Evolutionary conservation across 148 eudicot genomes (phyloP).

Genomic region (Chenopodium quinoa): DNA sequence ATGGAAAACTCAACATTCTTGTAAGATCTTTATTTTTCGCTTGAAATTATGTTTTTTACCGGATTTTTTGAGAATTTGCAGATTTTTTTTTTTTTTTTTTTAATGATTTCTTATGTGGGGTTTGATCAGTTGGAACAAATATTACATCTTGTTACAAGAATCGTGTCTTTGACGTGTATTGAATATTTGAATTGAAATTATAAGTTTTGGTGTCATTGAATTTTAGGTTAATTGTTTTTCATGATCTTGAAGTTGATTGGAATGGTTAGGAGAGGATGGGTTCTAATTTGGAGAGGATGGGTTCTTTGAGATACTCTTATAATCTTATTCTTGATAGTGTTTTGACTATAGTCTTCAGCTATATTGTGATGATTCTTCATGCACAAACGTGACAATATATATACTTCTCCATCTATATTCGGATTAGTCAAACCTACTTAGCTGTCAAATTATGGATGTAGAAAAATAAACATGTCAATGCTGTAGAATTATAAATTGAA

Average conservation of each 20-base stretch:
- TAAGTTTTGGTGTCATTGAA: background rate
- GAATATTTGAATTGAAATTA: background rate
- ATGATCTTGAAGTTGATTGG: background rate
- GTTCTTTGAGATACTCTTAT: too few species aligned
- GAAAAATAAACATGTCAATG: too few species aligned
- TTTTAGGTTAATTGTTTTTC: background rate
- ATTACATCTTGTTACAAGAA: background rate
- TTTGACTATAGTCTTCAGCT: too few species aligned
- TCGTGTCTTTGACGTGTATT: background rate
- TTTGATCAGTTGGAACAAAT: background rate
- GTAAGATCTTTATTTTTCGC: slow-evolving; percentile 38
- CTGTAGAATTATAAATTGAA: too few species aligned
- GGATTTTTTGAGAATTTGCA: background rate
- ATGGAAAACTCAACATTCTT: slow-evolving; percentile 83
- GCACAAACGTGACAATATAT: too few species aligned
- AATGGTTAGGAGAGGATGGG: too few species aligned
- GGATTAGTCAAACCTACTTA: too few species aligned
- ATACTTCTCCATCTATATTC: too few species aligned
- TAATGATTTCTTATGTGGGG: background rate
- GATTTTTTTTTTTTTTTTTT: background rate
- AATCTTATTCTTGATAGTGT: too few species aligned
- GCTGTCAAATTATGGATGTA: too few species aligned
- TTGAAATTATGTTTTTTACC: background rate
- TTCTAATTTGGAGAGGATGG: too few species aligned
- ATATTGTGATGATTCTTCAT: too few species aligned